Conservation (phyloP, 2,329 filamentous ascomycete genomes). For the Cladosporium sp. region DNA sequence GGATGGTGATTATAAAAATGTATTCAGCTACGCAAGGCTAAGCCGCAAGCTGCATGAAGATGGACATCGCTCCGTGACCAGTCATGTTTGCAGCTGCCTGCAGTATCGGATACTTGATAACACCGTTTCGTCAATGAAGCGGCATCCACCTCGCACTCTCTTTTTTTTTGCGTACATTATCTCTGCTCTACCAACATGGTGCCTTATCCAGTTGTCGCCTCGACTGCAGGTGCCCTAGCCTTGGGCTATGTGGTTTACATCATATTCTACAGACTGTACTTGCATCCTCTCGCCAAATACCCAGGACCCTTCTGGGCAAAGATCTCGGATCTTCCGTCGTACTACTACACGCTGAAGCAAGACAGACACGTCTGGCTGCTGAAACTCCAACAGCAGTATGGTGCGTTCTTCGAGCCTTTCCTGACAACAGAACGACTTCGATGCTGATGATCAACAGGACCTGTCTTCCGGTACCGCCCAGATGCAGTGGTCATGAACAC, state of each 20-base stretch:
- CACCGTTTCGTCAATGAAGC: background rate
- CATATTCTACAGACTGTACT: constrained; percentile 16
- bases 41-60: background rate
- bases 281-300: constrained; percentile 16
- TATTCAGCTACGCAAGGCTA: background rate
- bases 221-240: background rate
- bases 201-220: background rate
- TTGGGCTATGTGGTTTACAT: background rate
- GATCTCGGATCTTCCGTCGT: constrained; percentile 22
- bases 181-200: background rate
- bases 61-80: background rate
- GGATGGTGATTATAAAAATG: background rate
- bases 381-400: constrained; percentile 23
- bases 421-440: background rate
- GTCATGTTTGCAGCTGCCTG: background rate
- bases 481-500: constrained; percentile 26
- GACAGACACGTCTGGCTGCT: constrained; percentile 25
- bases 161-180: background rate
- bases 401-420: background rate
- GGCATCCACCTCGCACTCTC: background rate
- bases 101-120: background rate
- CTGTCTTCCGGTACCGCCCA: constrained; percentile 26
- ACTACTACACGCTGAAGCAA: constrained; percentile 22
- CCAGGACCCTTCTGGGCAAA: constrained; percentile 22
- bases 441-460: constrained; percentile 7